phyloP scores from a whole-genome alignment of 768 basidiomycete species.

The Tricholoma furcatifolium region DNA sequence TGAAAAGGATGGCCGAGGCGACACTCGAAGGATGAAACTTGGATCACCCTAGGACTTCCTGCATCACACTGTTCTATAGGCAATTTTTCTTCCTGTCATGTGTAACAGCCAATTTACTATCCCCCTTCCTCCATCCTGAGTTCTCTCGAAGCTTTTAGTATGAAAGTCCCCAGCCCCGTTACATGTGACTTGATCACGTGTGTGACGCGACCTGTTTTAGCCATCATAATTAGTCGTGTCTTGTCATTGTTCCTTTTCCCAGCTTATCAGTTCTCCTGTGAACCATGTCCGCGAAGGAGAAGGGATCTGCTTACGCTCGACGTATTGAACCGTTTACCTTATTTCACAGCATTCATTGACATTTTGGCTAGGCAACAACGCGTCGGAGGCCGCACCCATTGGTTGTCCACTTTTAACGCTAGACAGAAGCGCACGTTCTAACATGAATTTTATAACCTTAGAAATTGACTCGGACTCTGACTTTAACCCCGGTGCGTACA shows the following conservation, averaged over 20 bases:
- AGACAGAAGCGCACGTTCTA: not conserved
- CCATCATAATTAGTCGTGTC: slow-evolving; percentile 7
- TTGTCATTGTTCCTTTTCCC: slow-evolving; percentile 3
- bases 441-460: slow-evolving; percentile 16
- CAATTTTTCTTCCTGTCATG: slow-evolving; percentile 2
- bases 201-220: slow-evolving; percentile 9
- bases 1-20: slow-evolving; percentile 91
- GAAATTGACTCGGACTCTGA: slow-evolving; percentile 51
- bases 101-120: slow-evolving; percentile 8
- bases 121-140: not conserved
- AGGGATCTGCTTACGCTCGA: slow-evolving; percentile 27
- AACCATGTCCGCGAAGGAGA: slow-evolving; percentile 29
- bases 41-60: slow-evolving; percentile 2
- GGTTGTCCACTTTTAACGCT: slow-evolving; percentile 25
- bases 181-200: slow-evolving; percentile 14
- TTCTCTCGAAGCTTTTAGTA: too few relatives aligned
- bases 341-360: not conserved
- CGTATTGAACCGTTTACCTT: slow-evolving; percentile 17
- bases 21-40: slow-evolving; percentile 58
- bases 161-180: too few relatives aligned
- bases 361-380: slow-evolving; percentile 24
- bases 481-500: slow-evolving; percentile 41
- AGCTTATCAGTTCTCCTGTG: slow-evolving; percentile 22
- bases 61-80: slow-evolving; percentile 6
- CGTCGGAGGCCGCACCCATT: slow-evolving; percentile 34